Base-by-base conservation (phyloP, 352 stramenopile species). In the Globisporangium paddicum region DNA sequence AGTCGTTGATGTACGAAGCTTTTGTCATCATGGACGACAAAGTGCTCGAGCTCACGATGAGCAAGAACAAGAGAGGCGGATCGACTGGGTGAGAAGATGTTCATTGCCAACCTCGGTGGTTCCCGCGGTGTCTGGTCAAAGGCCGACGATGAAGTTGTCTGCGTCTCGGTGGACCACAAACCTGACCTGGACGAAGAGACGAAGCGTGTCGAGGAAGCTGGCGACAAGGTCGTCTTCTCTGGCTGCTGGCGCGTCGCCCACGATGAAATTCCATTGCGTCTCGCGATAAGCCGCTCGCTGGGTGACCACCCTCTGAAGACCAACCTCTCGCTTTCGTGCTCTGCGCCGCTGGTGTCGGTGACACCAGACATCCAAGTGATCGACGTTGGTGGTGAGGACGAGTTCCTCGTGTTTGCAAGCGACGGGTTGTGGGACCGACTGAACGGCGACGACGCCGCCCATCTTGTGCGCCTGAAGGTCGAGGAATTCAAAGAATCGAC, bases 231-330 rank as follows among this genome's bases (percentile, higher is more conserved):
- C 21, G 82, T 93, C 13, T 90, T 79, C 55, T 93, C 83, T 6
- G 83, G 83, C 25, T 93, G 83, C 60, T 93, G 83, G 83, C 83
- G 83, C 28, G 83, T 93, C n/a, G 79, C 83, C 11, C 83, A 93
- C 55, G 77, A 89, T 63, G 70, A 84, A 47, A 75, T 89, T 14
- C 73, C 79, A 5, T 54, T 93, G 26, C 80, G 83, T 0, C 57
- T 93, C n/a, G 83, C 83, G 13, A 85, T 93, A 30, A 93, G 79
- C 46, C 75, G 83, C 44, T 89, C 83, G 37, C 60, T 93, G 2
- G 83, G 83, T n/a, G 83, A 93, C 41, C 83, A 93, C 53, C 83
- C 78, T 34, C 70, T 93, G 10, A 93, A 93, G 69, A 71, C 63
- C 13, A 83, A 86, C 47, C 60, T 89, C 7, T 76, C 79, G 13